Conservation (phyloP, 441 rosid genomes). For the Adansonia gregorii region DNA sequence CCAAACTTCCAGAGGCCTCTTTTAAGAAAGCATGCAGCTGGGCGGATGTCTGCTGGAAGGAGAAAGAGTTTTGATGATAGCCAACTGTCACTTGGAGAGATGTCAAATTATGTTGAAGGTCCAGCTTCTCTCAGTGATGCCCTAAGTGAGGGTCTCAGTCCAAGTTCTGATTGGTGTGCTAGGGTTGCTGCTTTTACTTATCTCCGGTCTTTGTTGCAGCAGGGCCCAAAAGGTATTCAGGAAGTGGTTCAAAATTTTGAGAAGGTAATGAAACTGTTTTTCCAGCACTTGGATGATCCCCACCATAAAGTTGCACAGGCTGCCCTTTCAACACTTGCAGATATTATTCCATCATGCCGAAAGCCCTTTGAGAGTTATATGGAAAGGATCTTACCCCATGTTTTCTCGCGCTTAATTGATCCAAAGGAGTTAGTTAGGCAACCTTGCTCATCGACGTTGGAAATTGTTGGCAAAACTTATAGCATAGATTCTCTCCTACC, state of each 20-base stretch:
- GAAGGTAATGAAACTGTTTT: slow-evolving; percentile 98
- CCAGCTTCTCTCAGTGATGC: slow-evolving; percentile 91
- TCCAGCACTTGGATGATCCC: slow-evolving; percentile 98
- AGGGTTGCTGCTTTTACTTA: slow-evolving; percentile 95
- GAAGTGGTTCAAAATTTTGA: slow-evolving; percentile 93
- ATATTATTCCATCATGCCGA: slow-evolving; percentile 87
- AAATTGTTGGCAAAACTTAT: slow-evolving; percentile 89
- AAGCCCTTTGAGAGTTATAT: slow-evolving; percentile 96
- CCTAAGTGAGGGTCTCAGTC: slow-evolving; percentile 80
- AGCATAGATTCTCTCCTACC: slow-evolving; percentile 88
- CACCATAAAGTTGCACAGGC: slow-evolving; percentile 99
- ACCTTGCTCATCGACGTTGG: slow-evolving; percentile 84
- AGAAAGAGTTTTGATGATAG: slow-evolving; percentile 97
- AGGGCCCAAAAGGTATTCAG: slow-evolving; percentile 92
- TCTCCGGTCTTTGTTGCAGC: slow-evolving; percentile 80
- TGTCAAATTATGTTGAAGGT: slow-evolving; percentile 81
- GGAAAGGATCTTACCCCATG: slow-evolving; percentile 97
- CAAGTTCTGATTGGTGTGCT: slow-evolving; percentile 96
- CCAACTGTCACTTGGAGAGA: slow-evolving; percentile 78
- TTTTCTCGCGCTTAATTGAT: slow-evolving; percentile 91
- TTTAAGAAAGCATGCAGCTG: slow-evolving; percentile 79
- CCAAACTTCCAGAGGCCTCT: slow-evolving; percentile 99
- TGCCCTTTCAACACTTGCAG: slow-evolving; percentile 93
- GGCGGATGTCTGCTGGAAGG: slow-evolving; percentile 83
- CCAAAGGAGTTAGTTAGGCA: slow-evolving; percentile 97